Conservation (phyloP, 805 yeast species). For the Blastobotrys robertii region DNA sequence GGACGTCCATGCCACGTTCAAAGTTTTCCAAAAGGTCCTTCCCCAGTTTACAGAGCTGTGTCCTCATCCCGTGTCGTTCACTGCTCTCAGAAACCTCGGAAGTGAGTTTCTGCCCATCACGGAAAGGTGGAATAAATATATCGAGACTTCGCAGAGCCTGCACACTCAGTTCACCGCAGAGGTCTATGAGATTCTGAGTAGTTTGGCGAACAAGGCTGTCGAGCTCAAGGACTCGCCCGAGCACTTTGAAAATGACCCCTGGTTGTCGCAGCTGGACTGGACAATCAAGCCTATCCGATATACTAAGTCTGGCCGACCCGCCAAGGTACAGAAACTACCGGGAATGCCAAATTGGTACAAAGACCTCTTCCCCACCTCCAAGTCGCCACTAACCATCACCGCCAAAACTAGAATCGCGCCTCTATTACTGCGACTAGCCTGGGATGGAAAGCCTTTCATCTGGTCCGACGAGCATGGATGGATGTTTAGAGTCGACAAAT, state of each 20-base stretch:
- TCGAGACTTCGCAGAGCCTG: constrained; percentile 55
- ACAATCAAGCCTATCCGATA: constrained; percentile 46
- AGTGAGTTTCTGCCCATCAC: constrained; percentile 73
- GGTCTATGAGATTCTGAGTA: constrained; percentile 49
- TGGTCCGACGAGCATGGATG: constrained; percentile 82
- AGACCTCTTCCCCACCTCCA: constrained; percentile 35
- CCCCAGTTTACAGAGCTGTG: constrained; percentile 59
- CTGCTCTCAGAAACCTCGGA: constrained; percentile 69
- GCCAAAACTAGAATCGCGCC: constrained; percentile 71
- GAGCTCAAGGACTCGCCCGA: constrained; percentile 32
- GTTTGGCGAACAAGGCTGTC: constrained; percentile 53
- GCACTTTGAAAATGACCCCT: constrained; percentile 55
- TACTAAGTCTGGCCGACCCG: constrained; percentile 38
- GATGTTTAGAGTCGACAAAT: constrained; percentile 59
- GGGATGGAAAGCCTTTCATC: constrained; percentile 76
- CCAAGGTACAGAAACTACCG: constrained; percentile 66
- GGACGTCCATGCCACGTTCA: constrained; percentile 71
- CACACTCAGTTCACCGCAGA: constrained; percentile 49
- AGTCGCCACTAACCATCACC: constrained; percentile 46
- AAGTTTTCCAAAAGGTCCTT: constrained; percentile 55
- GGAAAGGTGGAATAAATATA: constrained; percentile 59
- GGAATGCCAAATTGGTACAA: constrained; percentile 95
- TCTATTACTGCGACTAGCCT: constrained; percentile 59
- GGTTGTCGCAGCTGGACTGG: constrained; percentile 93
- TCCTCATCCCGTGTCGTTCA: constrained; percentile 93